These are phyloP conservation scores for Silene conica DNA, from an alignment of 148 eudicot species.

Conservation along the genomic window DNA sequence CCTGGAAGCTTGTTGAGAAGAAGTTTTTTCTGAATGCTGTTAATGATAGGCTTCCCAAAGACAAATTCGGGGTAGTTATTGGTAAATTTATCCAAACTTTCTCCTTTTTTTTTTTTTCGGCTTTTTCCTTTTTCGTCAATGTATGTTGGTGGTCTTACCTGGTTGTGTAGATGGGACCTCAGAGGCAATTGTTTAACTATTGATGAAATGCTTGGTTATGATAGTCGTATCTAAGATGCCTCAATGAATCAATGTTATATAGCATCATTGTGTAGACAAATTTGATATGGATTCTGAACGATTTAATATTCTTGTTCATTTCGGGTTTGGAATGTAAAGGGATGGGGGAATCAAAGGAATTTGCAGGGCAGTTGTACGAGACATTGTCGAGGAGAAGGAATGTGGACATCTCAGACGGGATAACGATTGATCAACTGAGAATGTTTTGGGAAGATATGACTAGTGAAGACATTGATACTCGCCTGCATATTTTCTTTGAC, in stretches of 20 bases:
- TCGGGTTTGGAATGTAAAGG: constrained; percentile 34
- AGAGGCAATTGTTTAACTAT: too few species aligned
- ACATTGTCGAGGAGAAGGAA: constrained; percentile 72
- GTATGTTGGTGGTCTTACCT: too few species aligned
- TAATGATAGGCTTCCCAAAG: constrained; percentile 53
- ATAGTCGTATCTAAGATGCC: too few species aligned
- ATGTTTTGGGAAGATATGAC: constrained; percentile 93
- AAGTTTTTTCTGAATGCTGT: constrained; percentile 46
- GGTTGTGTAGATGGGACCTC: too few species aligned
- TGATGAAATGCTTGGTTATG: too few species aligned
- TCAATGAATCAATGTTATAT: too few species aligned
- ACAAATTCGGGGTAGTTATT: constrained; percentile 73
- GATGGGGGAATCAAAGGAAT: constrained; percentile 73
- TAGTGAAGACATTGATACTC: constrained; percentile 62
- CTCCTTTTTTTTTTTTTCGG: not conserved
- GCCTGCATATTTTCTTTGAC: constrained; percentile 93
- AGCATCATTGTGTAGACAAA: too few species aligned
- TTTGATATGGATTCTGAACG: not conserved
- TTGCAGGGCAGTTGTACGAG: constrained; percentile 69
- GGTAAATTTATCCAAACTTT: constrained; percentile 35
- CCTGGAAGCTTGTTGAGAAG: constrained; percentile 67
- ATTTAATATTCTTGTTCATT: not conserved
- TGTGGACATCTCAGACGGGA: constrained; percentile 55
- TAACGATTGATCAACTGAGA: constrained; percentile 51
- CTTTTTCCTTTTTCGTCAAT: too few species aligned